Conservation (phyloP, 306 rosid species). For the Amphicarpaea edgeworthii region DNA sequence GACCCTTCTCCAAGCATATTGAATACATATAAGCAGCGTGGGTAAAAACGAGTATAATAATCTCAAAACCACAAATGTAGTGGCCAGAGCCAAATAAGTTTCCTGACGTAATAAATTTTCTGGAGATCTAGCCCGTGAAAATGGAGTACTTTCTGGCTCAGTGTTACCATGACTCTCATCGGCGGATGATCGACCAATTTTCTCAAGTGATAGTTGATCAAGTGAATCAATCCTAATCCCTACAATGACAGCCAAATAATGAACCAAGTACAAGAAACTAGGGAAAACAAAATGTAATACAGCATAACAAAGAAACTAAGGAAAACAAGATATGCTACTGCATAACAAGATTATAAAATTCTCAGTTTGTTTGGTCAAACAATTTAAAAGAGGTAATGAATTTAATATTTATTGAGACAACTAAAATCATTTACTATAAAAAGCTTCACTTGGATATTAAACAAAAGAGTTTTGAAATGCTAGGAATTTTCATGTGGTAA, state of each 20-base stretch:
- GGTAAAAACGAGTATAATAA: conserved; percentile 74
- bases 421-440: too few species aligned
- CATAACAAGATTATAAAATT: not conserved
- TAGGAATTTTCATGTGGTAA: not conserved
- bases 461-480: too few species aligned
- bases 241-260: conserved; percentile 46
- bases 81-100: conserved; percentile 90
- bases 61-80: conserved; percentile 86
- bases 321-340: not conserved
- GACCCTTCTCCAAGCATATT: conserved; percentile 72
- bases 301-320: not conserved
- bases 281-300: not conserved
- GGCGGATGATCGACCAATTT: conserved; percentile 60
- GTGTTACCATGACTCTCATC: conserved; percentile 63
- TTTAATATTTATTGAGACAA: too few species aligned
- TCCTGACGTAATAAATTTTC: conserved; percentile 88
- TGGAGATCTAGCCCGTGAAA: conserved; percentile 98
- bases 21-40: conserved; percentile 60
- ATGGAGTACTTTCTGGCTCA: conserved; percentile 92
- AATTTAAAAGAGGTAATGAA: not conserved
- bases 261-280: conserved; percentile 23
- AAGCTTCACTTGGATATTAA: too few species aligned
- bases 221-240: conserved; percentile 71
- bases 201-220: conserved; percentile 72
- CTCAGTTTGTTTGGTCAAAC: not conserved